Evolutionary conservation across 2,329 filamentous ascomycete genomes (phyloP).

Genomic region (Trichoderma atroviride): DNA sequence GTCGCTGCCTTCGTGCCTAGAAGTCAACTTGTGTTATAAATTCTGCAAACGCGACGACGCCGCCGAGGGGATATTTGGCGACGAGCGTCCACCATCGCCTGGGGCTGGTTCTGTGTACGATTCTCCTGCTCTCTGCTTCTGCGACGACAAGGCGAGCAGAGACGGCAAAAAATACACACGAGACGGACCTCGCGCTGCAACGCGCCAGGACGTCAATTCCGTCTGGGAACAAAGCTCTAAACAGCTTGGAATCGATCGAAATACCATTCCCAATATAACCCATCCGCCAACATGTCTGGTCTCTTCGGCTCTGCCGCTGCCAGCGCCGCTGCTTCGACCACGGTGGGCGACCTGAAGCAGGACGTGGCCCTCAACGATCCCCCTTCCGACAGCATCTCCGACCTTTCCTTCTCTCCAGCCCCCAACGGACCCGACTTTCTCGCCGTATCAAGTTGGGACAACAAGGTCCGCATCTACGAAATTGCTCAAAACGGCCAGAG

Average conservation of each 20-base stretch:
- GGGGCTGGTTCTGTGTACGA: neutral
- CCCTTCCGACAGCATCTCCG: slow-evolving; percentile 87
- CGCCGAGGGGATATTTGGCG: slow-evolving; percentile 1
- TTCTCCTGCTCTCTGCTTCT: neutral
- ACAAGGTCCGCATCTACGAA: slow-evolving; percentile 96
- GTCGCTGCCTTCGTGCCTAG: slow-evolving; percentile 26
- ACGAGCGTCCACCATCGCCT: neutral
- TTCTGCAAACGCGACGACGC: slow-evolving; percentile 21
- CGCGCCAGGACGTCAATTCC: slow-evolving; percentile 12
- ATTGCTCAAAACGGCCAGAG: slow-evolving; percentile 77
- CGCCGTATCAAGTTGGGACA: slow-evolving; percentile 93
- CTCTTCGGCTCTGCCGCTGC: slow-evolving; percentile 61
- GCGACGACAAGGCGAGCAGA: neutral
- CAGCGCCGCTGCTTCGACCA: slow-evolving; percentile 62
- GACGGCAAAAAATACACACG: neutral
- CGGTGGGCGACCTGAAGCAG: slow-evolving; percentile 86
- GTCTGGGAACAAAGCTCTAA: neutral
- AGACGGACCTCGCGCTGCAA: slow-evolving; percentile 20
- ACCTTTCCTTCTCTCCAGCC: slow-evolving; percentile 77
- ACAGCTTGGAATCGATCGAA: neutral
- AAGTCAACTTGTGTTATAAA: slow-evolving; percentile 22
- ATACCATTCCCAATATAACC: neutral
- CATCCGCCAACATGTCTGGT: slow-evolving; percentile 59
- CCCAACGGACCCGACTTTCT: slow-evolving; percentile 68
- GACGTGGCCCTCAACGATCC: slow-evolving; percentile 79